These are phyloP conservation scores for Yarrowia sp. DNA, from an alignment of 805 yeast species.

Conservation along the genomic window DNA sequence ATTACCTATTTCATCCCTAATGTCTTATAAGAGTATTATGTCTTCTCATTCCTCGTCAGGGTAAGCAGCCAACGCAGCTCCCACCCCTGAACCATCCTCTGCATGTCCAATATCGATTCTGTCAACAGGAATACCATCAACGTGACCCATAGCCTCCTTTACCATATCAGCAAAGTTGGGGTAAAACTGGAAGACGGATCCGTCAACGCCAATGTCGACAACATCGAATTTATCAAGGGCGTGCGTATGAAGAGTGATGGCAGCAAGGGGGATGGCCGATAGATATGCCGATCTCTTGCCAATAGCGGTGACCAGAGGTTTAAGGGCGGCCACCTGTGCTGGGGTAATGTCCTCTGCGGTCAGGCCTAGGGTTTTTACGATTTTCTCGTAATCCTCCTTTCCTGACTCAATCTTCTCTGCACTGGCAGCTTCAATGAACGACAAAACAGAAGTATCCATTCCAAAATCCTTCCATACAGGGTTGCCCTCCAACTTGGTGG, in stretches of 20 bases:
- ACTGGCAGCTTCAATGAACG: constrained; percentile 75
- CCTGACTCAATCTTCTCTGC: constrained; percentile 57
- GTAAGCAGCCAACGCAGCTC: constrained; percentile 90
- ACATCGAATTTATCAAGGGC: constrained; percentile 67
- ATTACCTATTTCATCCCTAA: no score
- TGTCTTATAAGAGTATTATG: neutral
- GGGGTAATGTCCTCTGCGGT: constrained; percentile 62
- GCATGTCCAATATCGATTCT: constrained; percentile 65
- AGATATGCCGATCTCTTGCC: constrained; percentile 86
- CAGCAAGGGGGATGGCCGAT: constrained; percentile 87
- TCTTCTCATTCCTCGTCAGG: neutral
- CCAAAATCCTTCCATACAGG: neutral
- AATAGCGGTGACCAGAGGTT: constrained; percentile 70
- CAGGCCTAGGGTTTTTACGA: constrained; percentile 81
- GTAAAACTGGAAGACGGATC: constrained; percentile 88
- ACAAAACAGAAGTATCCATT: constrained; percentile 77
- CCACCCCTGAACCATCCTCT: constrained; percentile 95
- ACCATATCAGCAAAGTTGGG: constrained; percentile 84
- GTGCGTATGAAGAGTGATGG: constrained; percentile 62
- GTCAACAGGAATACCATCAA: constrained; percentile 38
- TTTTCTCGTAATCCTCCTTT: constrained; percentile 76
- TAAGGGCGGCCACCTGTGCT: constrained; percentile 73
- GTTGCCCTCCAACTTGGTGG: constrained; percentile 36
- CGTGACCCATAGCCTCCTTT: constrained; percentile 62
- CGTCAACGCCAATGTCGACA: constrained; percentile 94